Evolutionary conservation across 2,329 filamentous ascomycete genomes (phyloP).

Genomic region (Lachnellula occidentalis): DNA sequence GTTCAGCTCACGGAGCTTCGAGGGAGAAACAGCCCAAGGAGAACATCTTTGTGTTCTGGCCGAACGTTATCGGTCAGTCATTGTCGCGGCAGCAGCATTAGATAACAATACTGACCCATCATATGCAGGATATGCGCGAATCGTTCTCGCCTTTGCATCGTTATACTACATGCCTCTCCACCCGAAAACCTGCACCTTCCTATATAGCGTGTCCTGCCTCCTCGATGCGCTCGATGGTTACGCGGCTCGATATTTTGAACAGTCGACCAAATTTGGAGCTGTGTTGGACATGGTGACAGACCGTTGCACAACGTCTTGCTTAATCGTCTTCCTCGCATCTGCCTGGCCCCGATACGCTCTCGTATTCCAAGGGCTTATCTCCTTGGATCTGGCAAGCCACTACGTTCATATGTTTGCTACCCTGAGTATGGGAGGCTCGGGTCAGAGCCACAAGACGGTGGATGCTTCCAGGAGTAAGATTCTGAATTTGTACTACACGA

Average conservation of each 20-base stretch:
- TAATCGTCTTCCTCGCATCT: slow-evolving; percentile 89
- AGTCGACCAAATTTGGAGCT: slow-evolving; percentile 92
- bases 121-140: slow-evolving; percentile 65
- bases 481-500: slow-evolving; percentile 93
- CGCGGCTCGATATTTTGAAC: slow-evolving; percentile 80
- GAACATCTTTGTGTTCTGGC: slow-evolving; percentile 78
- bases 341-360: slow-evolving; percentile 94
- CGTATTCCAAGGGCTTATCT: slow-evolving; percentile 89
- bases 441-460: slow-evolving; percentile 85
- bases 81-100: background rate
- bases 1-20: slow-evolving; percentile 34
- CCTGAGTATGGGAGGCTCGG: slow-evolving; percentile 75
- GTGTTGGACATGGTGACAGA: slow-evolving; percentile 99
- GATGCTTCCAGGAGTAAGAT: slow-evolving; percentile 83
- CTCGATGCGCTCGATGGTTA: slow-evolving; percentile 93
- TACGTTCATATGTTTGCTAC: slow-evolving; percentile 99
- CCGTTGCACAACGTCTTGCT: slow-evolving; percentile 89
- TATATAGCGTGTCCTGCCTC: slow-evolving; percentile 91
- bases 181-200: slow-evolving; percentile 85
- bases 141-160: slow-evolving; percentile 79
- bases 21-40: slow-evolving; percentile 44
- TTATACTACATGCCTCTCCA: slow-evolving; percentile 99
- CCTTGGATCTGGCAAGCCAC: slow-evolving; percentile 88
- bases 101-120: slow-evolving; percentile 11
- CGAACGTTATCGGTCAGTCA: slow-evolving; percentile 70